These are phyloP conservation scores for Furcasterigmium furcatum DNA, from an alignment of 2,329 filamentous ascomycete genomes.

Conservation along the genomic window DNA sequence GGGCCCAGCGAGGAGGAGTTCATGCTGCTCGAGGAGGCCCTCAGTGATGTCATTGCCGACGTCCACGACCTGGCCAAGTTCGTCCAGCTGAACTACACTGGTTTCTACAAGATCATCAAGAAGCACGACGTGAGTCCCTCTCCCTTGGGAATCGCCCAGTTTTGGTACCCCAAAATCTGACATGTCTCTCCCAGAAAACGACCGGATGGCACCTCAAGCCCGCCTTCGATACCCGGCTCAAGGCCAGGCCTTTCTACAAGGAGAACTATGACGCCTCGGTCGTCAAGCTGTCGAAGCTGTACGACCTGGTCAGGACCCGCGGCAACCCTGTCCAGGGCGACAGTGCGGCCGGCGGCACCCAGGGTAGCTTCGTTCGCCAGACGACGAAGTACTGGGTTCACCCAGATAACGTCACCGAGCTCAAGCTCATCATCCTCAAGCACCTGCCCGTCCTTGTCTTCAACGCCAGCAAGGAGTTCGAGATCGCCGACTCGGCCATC, in stretches of 20 bases:
- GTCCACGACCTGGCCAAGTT: slow-evolving; percentile 98
- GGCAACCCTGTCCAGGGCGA: slow-evolving; percentile 93
- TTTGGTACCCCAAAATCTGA: neutral
- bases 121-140: slow-evolving; percentile 79
- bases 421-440: slow-evolving; percentile 97
- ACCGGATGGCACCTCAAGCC: slow-evolving; percentile 91
- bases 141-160: slow-evolving; percentile 15
- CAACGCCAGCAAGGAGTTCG: slow-evolving; percentile 96
- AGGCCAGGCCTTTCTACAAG: slow-evolving; percentile 97
- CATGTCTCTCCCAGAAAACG: slow-evolving; percentile 64
- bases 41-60: slow-evolving; percentile 97
- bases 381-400: slow-evolving; percentile 99
- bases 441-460: slow-evolving; percentile 96
- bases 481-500: slow-evolving; percentile 85
- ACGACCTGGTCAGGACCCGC: slow-evolving; percentile 89
- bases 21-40: slow-evolving; percentile 84
- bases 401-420: slow-evolving; percentile 94
- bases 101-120: slow-evolving; percentile 99
- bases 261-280: slow-evolving; percentile 98
- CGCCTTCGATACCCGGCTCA: slow-evolving; percentile 91
- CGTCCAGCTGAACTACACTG: slow-evolving; percentile 96
- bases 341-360: slow-evolving; percentile 82
- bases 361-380: slow-evolving; percentile 94
- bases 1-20: slow-evolving; percentile 87
- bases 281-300: slow-evolving; percentile 89